phyloP scores from a whole-genome alignment of 495 filamentous ascomycete species.

The Aspergillus kassunensis region DNA sequence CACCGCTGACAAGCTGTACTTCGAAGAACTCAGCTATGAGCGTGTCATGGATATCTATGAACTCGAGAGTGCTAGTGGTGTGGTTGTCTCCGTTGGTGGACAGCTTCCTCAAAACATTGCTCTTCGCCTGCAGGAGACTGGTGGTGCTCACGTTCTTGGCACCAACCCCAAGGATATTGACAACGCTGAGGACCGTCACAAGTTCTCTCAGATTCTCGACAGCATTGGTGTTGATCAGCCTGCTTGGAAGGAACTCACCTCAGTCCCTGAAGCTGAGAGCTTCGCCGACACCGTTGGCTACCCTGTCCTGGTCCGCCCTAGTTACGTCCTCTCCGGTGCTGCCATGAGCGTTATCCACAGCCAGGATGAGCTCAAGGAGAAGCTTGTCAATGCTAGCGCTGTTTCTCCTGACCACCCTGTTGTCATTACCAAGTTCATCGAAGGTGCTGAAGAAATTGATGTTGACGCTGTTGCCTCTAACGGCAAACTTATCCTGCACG shows the following conservation, averaged over 20 bases:
- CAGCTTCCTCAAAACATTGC: conserved; percentile 98
- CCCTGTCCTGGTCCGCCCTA: conserved; percentile 89
- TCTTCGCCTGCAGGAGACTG: conserved; percentile 86
- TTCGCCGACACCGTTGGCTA: conserved; percentile 86
- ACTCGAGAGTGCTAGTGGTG: conserved; percentile 78
- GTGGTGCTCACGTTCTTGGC: conserved; percentile 82
- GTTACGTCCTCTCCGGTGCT: conserved; percentile 93
- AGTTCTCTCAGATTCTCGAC: conserved; percentile 96
- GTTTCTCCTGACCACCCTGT: conserved; percentile 96
- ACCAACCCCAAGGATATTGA: conserved; percentile 93
- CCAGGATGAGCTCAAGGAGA: conserved; percentile 80
- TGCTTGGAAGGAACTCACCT: conserved; percentile 95
- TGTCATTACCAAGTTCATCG: conserved; percentile 98
- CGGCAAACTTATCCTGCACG: conserved; percentile 84
- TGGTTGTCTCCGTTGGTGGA: conserved; percentile 92
- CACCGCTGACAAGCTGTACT: conserved; percentile 91
- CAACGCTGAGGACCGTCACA: conserved; percentile 94
- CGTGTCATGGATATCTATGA: conserved; percentile 99
- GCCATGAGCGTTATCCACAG: conserved; percentile 97
- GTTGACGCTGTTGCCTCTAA: conserved; percentile 90
- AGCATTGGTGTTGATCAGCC: conserved; percentile 95
- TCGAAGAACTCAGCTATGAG: conserved; percentile 96
- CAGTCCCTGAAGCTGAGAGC: conserved; percentile 75
- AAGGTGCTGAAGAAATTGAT: conserved; percentile 95
- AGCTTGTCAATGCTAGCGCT: conserved; percentile 80